Evolutionary conservation across 2,329 filamentous ascomycete species (phyloP).

Genomic region (Botryotinia calthae): DNA sequence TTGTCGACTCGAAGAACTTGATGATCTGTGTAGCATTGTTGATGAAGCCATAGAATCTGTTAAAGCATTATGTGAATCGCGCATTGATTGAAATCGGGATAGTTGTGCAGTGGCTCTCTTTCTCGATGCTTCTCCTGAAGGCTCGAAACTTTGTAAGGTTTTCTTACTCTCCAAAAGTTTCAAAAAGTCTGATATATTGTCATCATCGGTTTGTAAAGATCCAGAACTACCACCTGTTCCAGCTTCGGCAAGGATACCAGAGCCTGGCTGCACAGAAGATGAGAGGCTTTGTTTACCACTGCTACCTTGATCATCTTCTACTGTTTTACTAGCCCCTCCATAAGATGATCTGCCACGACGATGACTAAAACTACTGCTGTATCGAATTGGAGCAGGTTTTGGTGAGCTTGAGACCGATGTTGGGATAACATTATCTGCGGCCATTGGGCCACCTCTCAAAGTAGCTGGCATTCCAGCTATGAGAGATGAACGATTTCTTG

Average conservation of each 20-base stretch:
- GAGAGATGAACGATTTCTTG: slow-evolving; percentile 68
- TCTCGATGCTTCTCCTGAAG: slow-evolving; percentile 64
- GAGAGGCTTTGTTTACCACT: slow-evolving; percentile 80
- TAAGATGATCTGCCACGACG: slow-evolving; percentile 75
- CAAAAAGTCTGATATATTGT: slow-evolving; percentile 90
- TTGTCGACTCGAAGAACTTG: slow-evolving; percentile 66
- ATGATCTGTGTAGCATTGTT: slow-evolving; percentile 77
- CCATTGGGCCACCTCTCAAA: slow-evolving; percentile 62
- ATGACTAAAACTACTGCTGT: slow-evolving; percentile 92
- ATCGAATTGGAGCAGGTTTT: slow-evolving; percentile 72
- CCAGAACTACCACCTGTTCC: slow-evolving; percentile 65
- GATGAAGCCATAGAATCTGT: slow-evolving; percentile 94
- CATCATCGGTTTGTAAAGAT: slow-evolving; percentile 73
- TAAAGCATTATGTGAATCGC: slow-evolving; percentile 81
- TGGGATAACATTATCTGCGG: slow-evolving; percentile 59
- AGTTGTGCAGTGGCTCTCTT: slow-evolving; percentile 77
- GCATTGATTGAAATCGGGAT: slow-evolving; percentile 83
- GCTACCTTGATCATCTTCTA: slow-evolving; percentile 71
- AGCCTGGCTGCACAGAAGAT: slow-evolving; percentile 69
- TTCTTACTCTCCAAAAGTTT: slow-evolving; percentile 85
- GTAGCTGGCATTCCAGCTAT: slow-evolving; percentile 75
- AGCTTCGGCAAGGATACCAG: slow-evolving; percentile 71
- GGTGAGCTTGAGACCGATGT: slow-evolving; percentile 73
- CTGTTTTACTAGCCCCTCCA: slow-evolving; percentile 62
- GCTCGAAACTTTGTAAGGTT: slow-evolving; percentile 77